Evolutionary conservation across 768 basidiomycete genomes (phyloP).

Genomic region (Rossbeevera mucosa): DNA sequence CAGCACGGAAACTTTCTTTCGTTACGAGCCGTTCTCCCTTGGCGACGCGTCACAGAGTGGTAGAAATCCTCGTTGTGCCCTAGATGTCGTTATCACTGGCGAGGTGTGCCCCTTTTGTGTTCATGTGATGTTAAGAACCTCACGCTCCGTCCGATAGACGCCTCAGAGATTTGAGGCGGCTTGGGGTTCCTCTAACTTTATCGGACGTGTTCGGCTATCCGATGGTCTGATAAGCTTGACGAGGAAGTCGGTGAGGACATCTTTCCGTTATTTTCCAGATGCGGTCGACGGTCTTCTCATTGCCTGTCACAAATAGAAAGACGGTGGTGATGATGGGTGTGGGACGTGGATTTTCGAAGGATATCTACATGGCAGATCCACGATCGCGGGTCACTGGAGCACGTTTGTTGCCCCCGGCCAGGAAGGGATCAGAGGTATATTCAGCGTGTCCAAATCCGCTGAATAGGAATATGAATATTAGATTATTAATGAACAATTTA

Average conservation of each 20-base stretch:
- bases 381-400: constrained; percentile 54
- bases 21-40: constrained; percentile 31
- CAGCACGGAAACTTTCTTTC: constrained; percentile 19
- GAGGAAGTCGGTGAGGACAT: constrained; percentile 51
- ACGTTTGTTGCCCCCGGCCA: constrained; percentile 32
- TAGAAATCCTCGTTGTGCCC: constrained; percentile 28
- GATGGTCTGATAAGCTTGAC: constrained; percentile 60
- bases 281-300: neutral
- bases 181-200: constrained; percentile 63
- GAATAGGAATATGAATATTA: constrained; percentile 28
- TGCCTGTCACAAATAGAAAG: constrained; percentile 34
- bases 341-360: constrained; percentile 60
- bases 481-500: constrained; percentile 23
- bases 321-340: constrained; percentile 32
- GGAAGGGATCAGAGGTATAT: constrained; percentile 46
- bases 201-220: constrained; percentile 48
- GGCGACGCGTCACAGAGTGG: constrained; percentile 24
- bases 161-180: constrained; percentile 49
- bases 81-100: constrained; percentile 35
- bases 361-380: constrained; percentile 42
- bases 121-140: constrained; percentile 17
- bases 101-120: constrained; percentile 27
- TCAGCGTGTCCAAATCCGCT: constrained; percentile 49
- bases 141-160: constrained; percentile 40
- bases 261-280: constrained; percentile 4